Base-by-base conservation (phyloP, 257 asterid species). In the Henckelia pumila region DNA sequence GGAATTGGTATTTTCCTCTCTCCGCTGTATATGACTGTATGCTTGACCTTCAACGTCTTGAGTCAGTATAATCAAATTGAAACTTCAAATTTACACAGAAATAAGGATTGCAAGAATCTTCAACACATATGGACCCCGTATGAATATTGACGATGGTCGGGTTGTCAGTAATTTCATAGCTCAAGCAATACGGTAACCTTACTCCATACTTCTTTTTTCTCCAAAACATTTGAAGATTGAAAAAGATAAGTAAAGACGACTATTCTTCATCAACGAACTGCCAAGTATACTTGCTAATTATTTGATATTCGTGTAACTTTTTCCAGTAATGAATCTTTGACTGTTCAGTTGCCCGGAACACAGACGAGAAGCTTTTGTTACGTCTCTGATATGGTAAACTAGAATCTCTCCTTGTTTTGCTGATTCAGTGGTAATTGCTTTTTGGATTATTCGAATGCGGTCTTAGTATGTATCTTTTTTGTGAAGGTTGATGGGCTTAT, bases 131-230 rank as follows among this genome's bases (percentile, higher is more conserved):
- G 98, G 98, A 17, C 98, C 98, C 11, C 88, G 98, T 8, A 92
- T 92, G 98, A 89, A 88, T 72, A 92, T 92, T 33, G 98, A 92
- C 24, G 98, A 92, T 74, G 97, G 97, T 28, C 96, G 97, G 8
- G 98, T 92, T 53, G 98, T 92, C 71, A 92, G 97, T 74, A 92
- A 92, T 73, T 92, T 92, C 84, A 83, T 92, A 22, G 98, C 97
- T 66, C 98, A 92, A 75, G 98, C 96, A 21, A 77, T 86, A 65
- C 89, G 98, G 98, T 92, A 81, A 65, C 70, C 16, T 63, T 61
- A 37, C 17, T 37, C 49, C 49, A 10, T 37, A 37, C 17, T 37
- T 37, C 5, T 11, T 37, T 37, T 37, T 35, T 35, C 47, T 2
- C 17, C 49, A 10, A 37, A 37, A 37, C 49, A 10, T 37, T 37